Evolutionary conservation across 2,329 filamentous ascomycete species (phyloP).

Genomic region (Leptographium galeiforme): DNA sequence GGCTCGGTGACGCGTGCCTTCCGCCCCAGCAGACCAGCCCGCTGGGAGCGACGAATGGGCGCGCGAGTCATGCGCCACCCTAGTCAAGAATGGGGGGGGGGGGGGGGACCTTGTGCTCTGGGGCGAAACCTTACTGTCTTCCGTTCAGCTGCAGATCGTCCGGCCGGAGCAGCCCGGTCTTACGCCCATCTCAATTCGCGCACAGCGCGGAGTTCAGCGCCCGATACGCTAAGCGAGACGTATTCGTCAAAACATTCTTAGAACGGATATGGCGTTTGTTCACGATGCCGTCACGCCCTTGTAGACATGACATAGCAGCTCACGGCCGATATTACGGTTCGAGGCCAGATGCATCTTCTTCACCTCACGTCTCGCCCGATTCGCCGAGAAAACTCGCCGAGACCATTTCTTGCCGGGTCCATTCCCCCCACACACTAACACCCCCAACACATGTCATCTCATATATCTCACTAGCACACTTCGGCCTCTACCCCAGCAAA

Average conservation of each 20-base stretch:
- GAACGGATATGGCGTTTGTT: background rate
- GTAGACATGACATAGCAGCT: too few relatives aligned
- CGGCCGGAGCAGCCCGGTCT: conserved; percentile 4
- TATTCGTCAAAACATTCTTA: background rate
- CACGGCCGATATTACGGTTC: too few relatives aligned
- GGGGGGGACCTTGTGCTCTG: too few relatives aligned
- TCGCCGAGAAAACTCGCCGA: too few relatives aligned
- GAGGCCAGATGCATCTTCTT: too few relatives aligned
- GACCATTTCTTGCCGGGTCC: too few relatives aligned
- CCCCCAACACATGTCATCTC: too few relatives aligned
- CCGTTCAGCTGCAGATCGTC: background rate
- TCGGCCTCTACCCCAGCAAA: too few relatives aligned
- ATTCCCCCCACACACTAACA: too few relatives aligned
- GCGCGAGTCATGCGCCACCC: background rate
- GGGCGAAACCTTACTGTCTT: too few relatives aligned
- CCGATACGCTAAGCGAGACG: background rate
- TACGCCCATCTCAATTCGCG: background rate
- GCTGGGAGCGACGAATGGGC: background rate
- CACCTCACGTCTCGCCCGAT: too few relatives aligned
- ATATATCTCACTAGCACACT: too few relatives aligned
- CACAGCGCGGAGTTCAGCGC: background rate
- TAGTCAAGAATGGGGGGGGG: background rate
- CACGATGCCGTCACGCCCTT: background rate
- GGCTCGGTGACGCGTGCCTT: background rate
- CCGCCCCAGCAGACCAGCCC: background rate